Percentiles rank a stretch among this genome's conserved stretches.
Evolutionary conservation across 2,329 filamentous ascomycete species (phyloP).

Genomic region (Cordyceps sp.): DNA sequence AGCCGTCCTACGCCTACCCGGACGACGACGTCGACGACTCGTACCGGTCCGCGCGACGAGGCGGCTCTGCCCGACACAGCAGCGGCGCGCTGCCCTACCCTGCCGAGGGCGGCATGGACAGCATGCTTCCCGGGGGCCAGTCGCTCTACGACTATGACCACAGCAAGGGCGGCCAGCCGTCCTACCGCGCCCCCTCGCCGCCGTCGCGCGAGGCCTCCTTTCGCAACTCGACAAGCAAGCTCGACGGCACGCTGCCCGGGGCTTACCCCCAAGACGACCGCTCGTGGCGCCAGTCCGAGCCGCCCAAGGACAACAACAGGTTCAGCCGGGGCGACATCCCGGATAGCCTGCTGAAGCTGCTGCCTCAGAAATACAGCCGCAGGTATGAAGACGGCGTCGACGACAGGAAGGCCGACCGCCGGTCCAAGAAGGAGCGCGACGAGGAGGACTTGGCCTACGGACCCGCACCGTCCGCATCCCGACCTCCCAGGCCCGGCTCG

Average conservation of each 20-base stretch:
- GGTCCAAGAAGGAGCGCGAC: slow-evolving; percentile 9
- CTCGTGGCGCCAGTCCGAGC: too few species aligned
- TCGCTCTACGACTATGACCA: slow-evolving; percentile 23
- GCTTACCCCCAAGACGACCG: slow-evolving; percentile 16
- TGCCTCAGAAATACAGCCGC: slow-evolving; percentile 31
- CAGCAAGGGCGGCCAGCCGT: slow-evolving; percentile 10
- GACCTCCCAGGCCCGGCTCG: slow-evolving; percentile 7
- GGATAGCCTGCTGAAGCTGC: slow-evolving; percentile 23
- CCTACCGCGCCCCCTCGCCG: slow-evolving; percentile 18
- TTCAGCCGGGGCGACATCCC: slow-evolving; percentile 8
- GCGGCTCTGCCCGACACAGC: slow-evolving; percentile 14
- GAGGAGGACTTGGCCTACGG: slow-evolving; percentile 37
- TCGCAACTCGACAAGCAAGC: slow-evolving; percentile 18
- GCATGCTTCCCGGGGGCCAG: slow-evolving; percentile 21
- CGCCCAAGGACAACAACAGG: slow-evolving; percentile 8
- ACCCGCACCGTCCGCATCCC: slow-evolving; percentile 9
- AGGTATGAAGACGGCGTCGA: slow-evolving; percentile 11
- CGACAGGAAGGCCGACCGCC: slow-evolving; percentile 10
- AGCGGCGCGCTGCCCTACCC: slow-evolving; percentile 19
- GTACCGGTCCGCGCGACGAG: slow-evolving; percentile 13
- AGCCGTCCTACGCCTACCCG: slow-evolving; percentile 23
- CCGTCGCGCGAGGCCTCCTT: slow-evolving; percentile 18
- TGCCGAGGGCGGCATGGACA: slow-evolving; percentile 18
- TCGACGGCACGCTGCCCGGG: slow-evolving; percentile 14
- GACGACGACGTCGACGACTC: slow-evolving; percentile 24